Evolutionary conservation across 805 yeast genomes (phyloP).

Genomic region (Candida railenensis): DNA sequence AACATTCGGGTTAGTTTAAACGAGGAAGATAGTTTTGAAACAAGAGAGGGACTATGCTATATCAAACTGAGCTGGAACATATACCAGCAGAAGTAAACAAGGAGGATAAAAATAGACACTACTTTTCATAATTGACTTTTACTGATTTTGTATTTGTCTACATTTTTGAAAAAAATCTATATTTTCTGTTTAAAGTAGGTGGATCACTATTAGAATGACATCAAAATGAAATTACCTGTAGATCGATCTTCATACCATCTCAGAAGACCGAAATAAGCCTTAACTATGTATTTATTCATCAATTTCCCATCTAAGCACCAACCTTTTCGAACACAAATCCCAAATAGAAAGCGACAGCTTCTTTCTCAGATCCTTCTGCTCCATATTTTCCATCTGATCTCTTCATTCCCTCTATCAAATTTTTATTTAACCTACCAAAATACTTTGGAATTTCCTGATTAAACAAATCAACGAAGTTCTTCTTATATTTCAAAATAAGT

Average conservation of each 20-base stretch:
- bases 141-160: neutral
- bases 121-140: too few species aligned
- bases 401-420: constrained; percentile 65
- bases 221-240: too few species aligned
- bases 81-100: neutral
- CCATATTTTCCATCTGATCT: constrained; percentile 81
- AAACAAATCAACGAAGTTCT: constrained; percentile 80
- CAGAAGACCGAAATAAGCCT: too few species aligned
- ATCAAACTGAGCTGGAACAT: neutral
- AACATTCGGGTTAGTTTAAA: neutral
- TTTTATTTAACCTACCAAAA: constrained; percentile 56
- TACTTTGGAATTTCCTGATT: constrained; percentile 73
- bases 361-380: constrained; percentile 85
- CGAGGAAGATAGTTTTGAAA: neutral
- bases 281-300: too few species aligned
- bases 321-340: constrained; percentile 79
- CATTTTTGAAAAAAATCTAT: too few species aligned
- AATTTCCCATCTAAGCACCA: constrained; percentile 14
- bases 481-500: constrained; percentile 65
- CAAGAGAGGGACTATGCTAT: neutral
- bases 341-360: constrained; percentile 83
- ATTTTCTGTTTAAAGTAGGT: too few species aligned
- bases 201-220: too few species aligned
- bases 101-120: neutral
- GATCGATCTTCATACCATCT: too few species aligned